Conservation (phyloP, 352 stramenopile genomes). For the Globisporangium solare region DNA sequence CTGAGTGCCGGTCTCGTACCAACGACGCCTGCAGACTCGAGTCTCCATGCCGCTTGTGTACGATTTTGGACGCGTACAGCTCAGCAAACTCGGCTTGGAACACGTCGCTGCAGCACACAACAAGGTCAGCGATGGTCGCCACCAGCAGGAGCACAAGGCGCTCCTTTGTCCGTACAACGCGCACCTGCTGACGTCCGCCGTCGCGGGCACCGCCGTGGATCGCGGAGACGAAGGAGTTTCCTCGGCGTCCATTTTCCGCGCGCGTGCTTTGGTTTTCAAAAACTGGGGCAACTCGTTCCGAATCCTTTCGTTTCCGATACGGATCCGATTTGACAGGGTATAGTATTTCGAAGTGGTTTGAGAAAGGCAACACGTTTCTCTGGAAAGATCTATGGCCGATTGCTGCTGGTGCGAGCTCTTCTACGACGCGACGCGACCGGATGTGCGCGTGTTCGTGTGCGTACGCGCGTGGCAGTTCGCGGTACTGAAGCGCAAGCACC, state of each 20-base stretch:
- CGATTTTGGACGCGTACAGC: constrained; percentile 41
- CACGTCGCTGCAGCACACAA: constrained; percentile 8
- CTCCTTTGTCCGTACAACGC: too few relatives aligned
- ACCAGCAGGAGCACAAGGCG: background rate
- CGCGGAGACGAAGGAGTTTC: too few relatives aligned
- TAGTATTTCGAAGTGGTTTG: too few relatives aligned
- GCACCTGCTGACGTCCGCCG: too few relatives aligned
- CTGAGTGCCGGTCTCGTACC: constrained; percentile 11
- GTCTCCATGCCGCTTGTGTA: constrained; percentile 18
- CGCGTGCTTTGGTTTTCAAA: too few relatives aligned
- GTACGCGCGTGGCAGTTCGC: constrained; percentile 39
- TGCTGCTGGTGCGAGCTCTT: constrained; percentile 37
- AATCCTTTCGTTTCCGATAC: too few relatives aligned
- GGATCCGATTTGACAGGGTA: too few relatives aligned
- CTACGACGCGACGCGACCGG: background rate
- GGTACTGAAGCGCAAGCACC: constrained; percentile 35
- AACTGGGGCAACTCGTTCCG: too few relatives aligned
- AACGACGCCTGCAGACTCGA: constrained; percentile 26
- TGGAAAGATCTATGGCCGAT: too few relatives aligned
- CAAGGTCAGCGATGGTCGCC: background rate
- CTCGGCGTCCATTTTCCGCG: too few relatives aligned
- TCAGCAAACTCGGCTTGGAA: constrained; percentile 28
- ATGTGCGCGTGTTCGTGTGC: constrained; percentile 34
- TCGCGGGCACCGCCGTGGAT: too few relatives aligned
- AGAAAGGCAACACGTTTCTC: too few relatives aligned